Evolutionary conservation across 202 grass and related monocot genomes (phyloP), one percentile per base, ranked within the genome.

Genomic region (Zizania palustris): DNA sequence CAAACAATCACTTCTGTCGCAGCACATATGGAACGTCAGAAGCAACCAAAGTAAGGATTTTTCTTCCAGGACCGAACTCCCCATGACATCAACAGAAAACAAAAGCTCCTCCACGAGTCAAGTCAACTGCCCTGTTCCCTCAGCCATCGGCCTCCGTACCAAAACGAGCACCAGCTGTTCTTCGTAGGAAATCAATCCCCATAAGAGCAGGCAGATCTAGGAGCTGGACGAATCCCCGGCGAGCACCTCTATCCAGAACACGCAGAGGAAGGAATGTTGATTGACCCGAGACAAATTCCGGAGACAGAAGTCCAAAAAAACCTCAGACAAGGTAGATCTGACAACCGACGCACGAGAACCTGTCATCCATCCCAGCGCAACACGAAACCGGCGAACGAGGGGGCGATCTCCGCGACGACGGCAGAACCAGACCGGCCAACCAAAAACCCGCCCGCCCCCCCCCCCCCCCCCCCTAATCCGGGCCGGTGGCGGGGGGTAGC

Each of bases 301-400:
- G 4, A 14, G 46, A 41, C 69, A 69, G 48, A 61, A 75, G 70
- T 84, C 41, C 76, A 83, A 78, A 84, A 80, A 88, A 65, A 65
- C 64, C 58, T 65, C 58, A 51, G 80, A 64, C 9, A 65, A 75
- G 58, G 76, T 76, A 84, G 86, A 88, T 88, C 86, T 88, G 76
- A 80, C 59, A 40, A 21, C 70, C 5, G 58, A 58, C 35, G 11
- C 45, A 28, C 33, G 4, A 74, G 38, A 69, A 60, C 33, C 56
- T 57, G 56, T 63, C 16, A 45, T 76, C 61, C 76, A 71, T 75
- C 75, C 16, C 76, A 36, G 10, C 48, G 64, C 45, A 84, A 36
- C 20, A 56, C 21, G 35, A 57, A 87, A 60, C 58, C 66, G 39
- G 53, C 40, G 40, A 76, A 58, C 33, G 5, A 71, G 43, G 43